Base-by-base conservation (phyloP, 306 rosid genomes). In the Heteromeles arbutifolia region DNA sequence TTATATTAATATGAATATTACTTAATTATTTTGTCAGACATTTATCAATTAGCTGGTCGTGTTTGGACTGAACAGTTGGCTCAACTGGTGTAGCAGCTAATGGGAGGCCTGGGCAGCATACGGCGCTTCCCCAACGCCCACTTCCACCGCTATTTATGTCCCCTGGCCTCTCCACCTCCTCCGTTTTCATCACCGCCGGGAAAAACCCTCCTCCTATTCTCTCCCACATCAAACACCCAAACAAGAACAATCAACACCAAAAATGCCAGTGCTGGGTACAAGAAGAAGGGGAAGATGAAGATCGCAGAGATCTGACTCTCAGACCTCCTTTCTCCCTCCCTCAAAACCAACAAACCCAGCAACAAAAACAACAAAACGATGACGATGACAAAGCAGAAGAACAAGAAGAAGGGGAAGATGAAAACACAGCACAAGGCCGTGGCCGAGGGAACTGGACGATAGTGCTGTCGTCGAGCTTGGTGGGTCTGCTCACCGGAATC, bases 401-500 rank as follows among this genome's bases (percentile, higher is more conserved):
- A 44, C 73, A 58, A 65, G 78, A 72, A 4, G 80, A 69, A 19
- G 81, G 70, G 17, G 83, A 74, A n/a, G 61, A 66, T 79, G 84
- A 69, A 80, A 82, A 79, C 24, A 58, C 3, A 8, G 44, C 70
- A 21, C 66, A 39, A 80, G 61, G 78, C 65, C 39, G 56, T 8
- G 79, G 83, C 41, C 68, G 73, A 32, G 81, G 85, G 54, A 76
- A 83, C 69, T 82, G 90, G 67, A 85, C 88, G 0, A 88, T 88
- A 69, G 84, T 94, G 26, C 22, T 89, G 43, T 85, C 95, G 15
- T 90, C 98, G 5, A 90, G 97, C 84, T 78, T 87, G 69, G 87
- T 94, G 78, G 97, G 98, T 79, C 92, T 95, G 70, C 95, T 95
- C 78, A 95, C 97, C 18, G 97, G 98, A 43, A 63, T 89, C 59